Evolutionary conservation across 805 yeast genomes (phyloP).

Genomic region (Starmerella sp.): DNA sequence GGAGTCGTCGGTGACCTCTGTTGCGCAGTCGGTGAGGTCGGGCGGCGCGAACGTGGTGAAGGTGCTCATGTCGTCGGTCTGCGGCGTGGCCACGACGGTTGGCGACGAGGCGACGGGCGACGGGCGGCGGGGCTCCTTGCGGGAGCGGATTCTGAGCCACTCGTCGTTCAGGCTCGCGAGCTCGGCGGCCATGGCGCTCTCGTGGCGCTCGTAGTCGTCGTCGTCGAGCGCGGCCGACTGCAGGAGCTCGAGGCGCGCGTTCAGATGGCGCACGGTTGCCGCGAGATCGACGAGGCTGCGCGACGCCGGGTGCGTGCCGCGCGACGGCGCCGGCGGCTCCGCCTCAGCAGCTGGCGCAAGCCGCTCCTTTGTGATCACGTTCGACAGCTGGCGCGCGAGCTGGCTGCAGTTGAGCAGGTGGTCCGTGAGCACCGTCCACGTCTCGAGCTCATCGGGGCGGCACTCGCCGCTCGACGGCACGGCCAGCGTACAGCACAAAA

Average conservation of each 20-base stretch:
- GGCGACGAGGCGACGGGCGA: slow-evolving; percentile 3
- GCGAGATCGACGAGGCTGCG: slow-evolving; percentile 1
- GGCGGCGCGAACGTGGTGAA: slow-evolving; percentile 1
- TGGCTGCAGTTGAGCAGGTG: slow-evolving; percentile 10
- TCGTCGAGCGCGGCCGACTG: slow-evolving; percentile 6
- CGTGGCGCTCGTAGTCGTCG: slow-evolving; percentile 8
- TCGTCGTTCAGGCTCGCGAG: slow-evolving; percentile 6
- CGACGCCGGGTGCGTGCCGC: neutral
- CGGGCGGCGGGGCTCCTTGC: neutral
- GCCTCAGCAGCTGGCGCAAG: slow-evolving; percentile 1
- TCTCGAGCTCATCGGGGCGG: slow-evolving; percentile 19
- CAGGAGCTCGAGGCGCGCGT: slow-evolving; percentile 20
- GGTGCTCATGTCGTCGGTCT: neutral
- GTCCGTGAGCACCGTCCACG: slow-evolving; percentile 24
- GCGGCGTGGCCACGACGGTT: slow-evolving; percentile 12
- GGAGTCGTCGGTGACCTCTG: slow-evolving; percentile 2
- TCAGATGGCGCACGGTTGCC: slow-evolving; percentile 17
- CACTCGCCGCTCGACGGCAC: slow-evolving; percentile 23
- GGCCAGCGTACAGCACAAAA: slow-evolving; percentile 36
- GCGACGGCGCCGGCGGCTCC: neutral
- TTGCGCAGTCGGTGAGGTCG: neutral
- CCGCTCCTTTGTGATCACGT: slow-evolving; percentile 18
- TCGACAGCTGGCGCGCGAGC: slow-evolving; percentile 16
- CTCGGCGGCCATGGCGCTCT: slow-evolving; percentile 12
- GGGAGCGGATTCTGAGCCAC: neutral